A percentile compares a stretch with the other conserved stretches of the same genome.
Conservation (phyloP, 352 stramenopile species). For the Phytophthora brassicae region DNA sequence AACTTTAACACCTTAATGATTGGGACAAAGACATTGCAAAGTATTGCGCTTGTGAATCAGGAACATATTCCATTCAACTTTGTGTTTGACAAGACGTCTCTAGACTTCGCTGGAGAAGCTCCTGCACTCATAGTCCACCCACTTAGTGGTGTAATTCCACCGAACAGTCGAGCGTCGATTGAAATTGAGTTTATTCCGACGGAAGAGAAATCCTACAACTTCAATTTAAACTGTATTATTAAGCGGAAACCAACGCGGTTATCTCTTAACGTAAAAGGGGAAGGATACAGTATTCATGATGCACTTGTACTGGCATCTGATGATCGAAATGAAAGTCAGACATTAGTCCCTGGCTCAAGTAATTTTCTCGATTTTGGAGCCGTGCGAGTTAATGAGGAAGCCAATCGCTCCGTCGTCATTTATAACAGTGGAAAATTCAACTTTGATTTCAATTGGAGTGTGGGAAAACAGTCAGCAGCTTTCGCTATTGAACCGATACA, state of each 20-base stretch:
- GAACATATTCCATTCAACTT: constrained; percentile 95
- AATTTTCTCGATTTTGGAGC: constrained; percentile 87
- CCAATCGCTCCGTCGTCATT: constrained; percentile 70
- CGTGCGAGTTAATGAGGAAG: constrained; percentile 85
- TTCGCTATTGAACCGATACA: constrained; percentile 71
- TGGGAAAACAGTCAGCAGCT: constrained; percentile 38
- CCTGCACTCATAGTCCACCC: constrained; percentile 85
- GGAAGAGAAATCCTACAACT: constrained; percentile 93
- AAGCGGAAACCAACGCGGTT: constrained; percentile 92
- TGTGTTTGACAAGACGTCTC: constrained; percentile 90
- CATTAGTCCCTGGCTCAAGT: constrained; percentile 24
- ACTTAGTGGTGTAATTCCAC: constrained; percentile 88
- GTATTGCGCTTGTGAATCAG: constrained; percentile 89
- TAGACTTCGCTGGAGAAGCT: constrained; percentile 78
- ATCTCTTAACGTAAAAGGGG: constrained; percentile 94
- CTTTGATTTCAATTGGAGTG: constrained; percentile 92
- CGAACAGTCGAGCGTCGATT: constrained; percentile 80
- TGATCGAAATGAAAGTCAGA: constrained; percentile 44
- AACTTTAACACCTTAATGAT: constrained; percentile 94
- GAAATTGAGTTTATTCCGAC: constrained; percentile 90
- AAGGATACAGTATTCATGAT: constrained; percentile 93
- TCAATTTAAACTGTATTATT: constrained; percentile 92
- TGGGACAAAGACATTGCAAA: constrained; percentile 85
- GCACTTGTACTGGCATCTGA: constrained; percentile 46
- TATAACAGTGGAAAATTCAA: constrained; percentile 95